phyloP scores from a whole-genome alignment of 257 asterid species.

The Jasminum sambac region DNA sequence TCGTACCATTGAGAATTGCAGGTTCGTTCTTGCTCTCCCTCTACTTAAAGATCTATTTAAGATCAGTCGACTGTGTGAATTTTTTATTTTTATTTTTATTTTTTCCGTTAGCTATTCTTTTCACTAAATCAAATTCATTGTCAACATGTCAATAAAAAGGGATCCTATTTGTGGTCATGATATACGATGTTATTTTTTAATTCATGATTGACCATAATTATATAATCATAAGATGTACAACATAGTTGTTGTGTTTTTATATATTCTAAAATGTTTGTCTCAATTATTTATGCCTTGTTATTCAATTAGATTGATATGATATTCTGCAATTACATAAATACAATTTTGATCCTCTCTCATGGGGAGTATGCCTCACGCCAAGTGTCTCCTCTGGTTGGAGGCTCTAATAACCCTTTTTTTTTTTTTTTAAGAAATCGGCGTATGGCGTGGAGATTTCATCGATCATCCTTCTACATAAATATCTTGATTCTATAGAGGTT shows the following conservation, averaged over 20 bases:
- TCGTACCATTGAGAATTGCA: conserved; percentile 76
- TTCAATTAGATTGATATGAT: background rate
- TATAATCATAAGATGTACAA: background rate
- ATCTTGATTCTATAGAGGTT: conserved; percentile 32
- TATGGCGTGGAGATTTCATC: no score
- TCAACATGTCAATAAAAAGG: background rate
- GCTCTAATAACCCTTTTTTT: no score
- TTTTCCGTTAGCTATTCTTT: background rate
- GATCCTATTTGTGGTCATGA: background rate
- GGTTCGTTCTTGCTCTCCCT: conserved; percentile 33
- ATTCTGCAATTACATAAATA: background rate
- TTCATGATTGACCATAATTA: background rate
- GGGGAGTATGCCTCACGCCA: no score
- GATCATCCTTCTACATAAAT: no score
- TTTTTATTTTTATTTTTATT: no score
- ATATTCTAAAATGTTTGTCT: background rate
- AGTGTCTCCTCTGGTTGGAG: no score
- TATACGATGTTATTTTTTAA: no score
- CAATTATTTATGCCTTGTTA: background rate
- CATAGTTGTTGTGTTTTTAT: background rate
- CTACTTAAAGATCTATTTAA: background rate
- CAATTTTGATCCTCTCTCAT: no score
- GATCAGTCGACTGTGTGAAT: no score
- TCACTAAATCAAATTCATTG: background rate
- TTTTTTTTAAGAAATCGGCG: no score